Conservation (phyloP, 2,329 filamentous ascomycete genomes). For the Exophiala xenobiotica region DNA sequence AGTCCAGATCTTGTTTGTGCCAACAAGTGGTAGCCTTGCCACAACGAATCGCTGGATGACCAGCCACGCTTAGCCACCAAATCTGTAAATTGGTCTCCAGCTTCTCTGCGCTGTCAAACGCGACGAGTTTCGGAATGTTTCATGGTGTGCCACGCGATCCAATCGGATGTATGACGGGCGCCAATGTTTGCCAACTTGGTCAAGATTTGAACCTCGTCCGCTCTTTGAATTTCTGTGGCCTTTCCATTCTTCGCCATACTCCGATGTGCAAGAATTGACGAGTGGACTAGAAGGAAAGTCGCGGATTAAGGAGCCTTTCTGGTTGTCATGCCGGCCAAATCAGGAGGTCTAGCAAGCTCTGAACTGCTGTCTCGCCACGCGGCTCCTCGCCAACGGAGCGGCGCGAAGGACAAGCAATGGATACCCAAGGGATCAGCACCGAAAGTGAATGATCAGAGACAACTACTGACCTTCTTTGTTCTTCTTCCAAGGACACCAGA, state of each 20-base stretch:
- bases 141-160: constrained; percentile 13
- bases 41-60: neutral
- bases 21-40: neutral
- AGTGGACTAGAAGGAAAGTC: constrained; percentile 3
- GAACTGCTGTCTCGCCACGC: constrained; percentile 11
- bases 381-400: constrained; percentile 10
- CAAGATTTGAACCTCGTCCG: constrained; percentile 7
- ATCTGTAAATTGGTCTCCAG: neutral
- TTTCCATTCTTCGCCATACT: neutral
- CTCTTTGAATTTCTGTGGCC: constrained; percentile 3
- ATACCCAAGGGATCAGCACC: constrained; percentile 8
- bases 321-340: constrained; percentile 9
- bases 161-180: constrained; percentile 13
- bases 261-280: neutral
- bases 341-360: neutral
- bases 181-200: constrained; percentile 5
- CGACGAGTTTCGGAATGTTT: constrained; percentile 21
- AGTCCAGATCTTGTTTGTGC: neutral
- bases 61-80: neutral
- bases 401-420: constrained; percentile 11
- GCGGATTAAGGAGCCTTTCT: constrained; percentile 17
- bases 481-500: neutral
- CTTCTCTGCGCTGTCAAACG: constrained; percentile 15
- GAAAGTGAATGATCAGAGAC: constrained; percentile 13
- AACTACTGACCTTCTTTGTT: constrained; percentile 10